Conservation (phyloP, 2,329 filamentous ascomycete species). For the Alternaria sp. region DNA sequence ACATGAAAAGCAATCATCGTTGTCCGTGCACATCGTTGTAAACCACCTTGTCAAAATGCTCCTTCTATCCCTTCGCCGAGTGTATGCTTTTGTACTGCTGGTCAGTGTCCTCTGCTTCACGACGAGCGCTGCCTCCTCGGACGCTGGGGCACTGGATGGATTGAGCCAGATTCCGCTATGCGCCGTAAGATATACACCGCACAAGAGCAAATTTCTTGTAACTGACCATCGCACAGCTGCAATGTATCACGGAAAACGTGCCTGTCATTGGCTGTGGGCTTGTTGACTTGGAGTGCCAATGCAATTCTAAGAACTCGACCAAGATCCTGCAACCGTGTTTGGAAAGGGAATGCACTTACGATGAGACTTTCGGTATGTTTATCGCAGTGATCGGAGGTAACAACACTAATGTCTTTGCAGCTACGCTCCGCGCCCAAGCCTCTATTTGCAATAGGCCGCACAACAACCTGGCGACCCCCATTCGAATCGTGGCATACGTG, state of each 20-base stretch:
- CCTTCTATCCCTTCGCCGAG: not conserved
- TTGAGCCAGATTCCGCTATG: constrained; percentile 1
- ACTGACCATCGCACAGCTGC: not conserved
- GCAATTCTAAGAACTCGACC: constrained; percentile 15
- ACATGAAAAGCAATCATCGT: not conserved
- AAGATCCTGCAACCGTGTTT: constrained; percentile 10
- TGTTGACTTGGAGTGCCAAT: constrained; percentile 10
- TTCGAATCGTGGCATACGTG: not conserved
- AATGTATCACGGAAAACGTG: constrained; percentile 8
- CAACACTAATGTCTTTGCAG: not conserved
- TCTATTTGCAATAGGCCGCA: not conserved
- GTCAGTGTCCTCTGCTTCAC: not conserved
- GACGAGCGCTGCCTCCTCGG: not conserved
- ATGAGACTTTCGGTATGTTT: constrained; percentile 4
- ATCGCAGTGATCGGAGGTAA: not conserved
- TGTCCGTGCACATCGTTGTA: constrained; percentile 1
- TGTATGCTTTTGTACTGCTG: not conserved
- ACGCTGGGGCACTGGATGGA: not conserved
- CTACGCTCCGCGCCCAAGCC: not conserved
- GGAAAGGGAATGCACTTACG: constrained; percentile 4
- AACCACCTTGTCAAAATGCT: not conserved
- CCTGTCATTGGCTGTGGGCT: constrained; percentile 7
- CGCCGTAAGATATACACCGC: not conserved
- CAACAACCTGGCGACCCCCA: not conserved
- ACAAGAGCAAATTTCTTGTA: not conserved